These are phyloP conservation scores for Scytalidium lignicola DNA, from an alignment of 2,329 filamentous ascomycete species.

Conservation along the genomic window DNA sequence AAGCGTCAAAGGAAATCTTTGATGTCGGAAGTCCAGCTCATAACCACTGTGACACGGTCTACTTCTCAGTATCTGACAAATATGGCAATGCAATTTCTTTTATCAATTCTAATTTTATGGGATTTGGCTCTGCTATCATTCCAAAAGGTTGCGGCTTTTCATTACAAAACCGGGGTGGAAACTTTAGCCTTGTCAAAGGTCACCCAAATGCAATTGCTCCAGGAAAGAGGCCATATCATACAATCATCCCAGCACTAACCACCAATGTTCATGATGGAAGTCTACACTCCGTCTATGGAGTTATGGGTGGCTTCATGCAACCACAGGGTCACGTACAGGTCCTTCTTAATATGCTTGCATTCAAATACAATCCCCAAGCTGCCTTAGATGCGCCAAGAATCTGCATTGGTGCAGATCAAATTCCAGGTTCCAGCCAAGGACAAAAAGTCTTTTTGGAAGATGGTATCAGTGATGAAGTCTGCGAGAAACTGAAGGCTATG, in stretches of 20 bases:
- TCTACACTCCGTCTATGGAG: conserved; percentile 82
- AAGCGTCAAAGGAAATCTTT: conserved; percentile 53
- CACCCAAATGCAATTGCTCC: conserved; percentile 81
- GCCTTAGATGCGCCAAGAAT: conserved; percentile 89
- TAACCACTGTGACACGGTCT: conserved; percentile 86
- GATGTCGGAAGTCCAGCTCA: conserved; percentile 79
- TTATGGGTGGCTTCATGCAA: conserved; percentile 99
- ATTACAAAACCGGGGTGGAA: conserved; percentile 86
- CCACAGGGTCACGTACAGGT: conserved; percentile 95
- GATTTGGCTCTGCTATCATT: conserved; percentile 83
- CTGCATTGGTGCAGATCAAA: conserved; percentile 69
- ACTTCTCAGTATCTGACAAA: conserved; percentile 79
- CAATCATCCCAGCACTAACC: conserved; percentile 89
- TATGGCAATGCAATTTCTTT: conserved; percentile 89
- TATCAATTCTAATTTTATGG: conserved; percentile 92
- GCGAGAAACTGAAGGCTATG: conserved; percentile 60
- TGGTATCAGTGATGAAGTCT: conserved; percentile 64
- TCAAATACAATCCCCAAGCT: conserved; percentile 75
- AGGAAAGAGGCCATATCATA: conserved; percentile 89
- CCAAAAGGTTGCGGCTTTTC: conserved; percentile 85
- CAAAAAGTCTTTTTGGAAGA: conserved; percentile 74
- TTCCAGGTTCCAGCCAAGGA: conserved; percentile 54
- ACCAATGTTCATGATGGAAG: conserved; percentile 70
- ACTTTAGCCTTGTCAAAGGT: conserved; percentile 65
- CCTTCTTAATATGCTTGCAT: conserved; percentile 81